Evolutionary conservation across 2,329 filamentous ascomycete genomes (phyloP).

Genomic region (Sporothrix variecibatus): DNA sequence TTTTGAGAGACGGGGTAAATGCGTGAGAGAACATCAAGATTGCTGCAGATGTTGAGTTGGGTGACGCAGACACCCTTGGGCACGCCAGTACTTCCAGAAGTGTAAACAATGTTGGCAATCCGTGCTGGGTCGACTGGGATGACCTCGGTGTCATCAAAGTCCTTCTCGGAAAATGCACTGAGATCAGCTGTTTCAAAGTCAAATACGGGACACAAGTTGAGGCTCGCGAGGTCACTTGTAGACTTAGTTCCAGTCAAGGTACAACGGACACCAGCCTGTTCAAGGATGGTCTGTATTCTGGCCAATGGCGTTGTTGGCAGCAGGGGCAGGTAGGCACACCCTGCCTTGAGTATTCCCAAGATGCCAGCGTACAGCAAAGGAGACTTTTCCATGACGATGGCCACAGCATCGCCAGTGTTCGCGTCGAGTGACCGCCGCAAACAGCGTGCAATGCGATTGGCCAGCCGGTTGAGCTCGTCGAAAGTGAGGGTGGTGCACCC

Average conservation of each 20-base stretch:
- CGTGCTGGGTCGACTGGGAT: constrained; percentile 46
- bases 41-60: constrained; percentile 73
- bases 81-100: constrained; percentile 76
- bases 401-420: constrained; percentile 60
- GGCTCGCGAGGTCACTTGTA: neutral
- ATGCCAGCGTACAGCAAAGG: constrained; percentile 71
- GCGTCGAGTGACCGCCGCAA: constrained; percentile 51
- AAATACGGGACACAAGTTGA: constrained; percentile 32
- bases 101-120: constrained; percentile 78
- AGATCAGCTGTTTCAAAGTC: constrained; percentile 40
- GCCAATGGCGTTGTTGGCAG: constrained; percentile 68
- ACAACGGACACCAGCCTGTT: constrained; percentile 55
- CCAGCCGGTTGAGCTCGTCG: constrained; percentile 59
- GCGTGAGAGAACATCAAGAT: constrained; percentile 65
- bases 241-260: constrained; percentile 42
- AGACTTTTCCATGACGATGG: constrained; percentile 77
- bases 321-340: constrained; percentile 78
- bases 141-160: constrained; percentile 37
- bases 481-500: constrained; percentile 60
- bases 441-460: constrained; percentile 64
- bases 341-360: constrained; percentile 71
- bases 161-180: neutral
- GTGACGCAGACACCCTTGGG: constrained; percentile 82
- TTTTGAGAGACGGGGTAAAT: constrained; percentile 60
- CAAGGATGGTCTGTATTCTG: constrained; percentile 62